Evolutionary conservation across 108 stramenopile genomes (phyloP).

Genomic region (Pinguiococcus pyrenoidosus): DNA sequence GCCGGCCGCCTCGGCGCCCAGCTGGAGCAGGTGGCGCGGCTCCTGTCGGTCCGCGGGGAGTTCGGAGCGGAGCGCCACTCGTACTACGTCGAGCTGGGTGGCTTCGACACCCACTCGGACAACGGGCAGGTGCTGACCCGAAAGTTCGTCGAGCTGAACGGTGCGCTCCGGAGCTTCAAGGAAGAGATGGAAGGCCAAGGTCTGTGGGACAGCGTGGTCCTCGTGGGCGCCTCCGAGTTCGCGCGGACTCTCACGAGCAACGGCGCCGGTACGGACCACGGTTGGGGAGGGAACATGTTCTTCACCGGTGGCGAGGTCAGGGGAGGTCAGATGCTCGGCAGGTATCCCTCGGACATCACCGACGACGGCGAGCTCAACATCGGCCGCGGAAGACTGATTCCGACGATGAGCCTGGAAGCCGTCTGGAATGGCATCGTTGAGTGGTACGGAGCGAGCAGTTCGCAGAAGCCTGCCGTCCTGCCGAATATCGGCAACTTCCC

Average conservation of each 20-base stretch:
- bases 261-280: constrained; percentile 56
- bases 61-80: constrained; percentile 57
- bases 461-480: not conserved
- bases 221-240: constrained; percentile 52
- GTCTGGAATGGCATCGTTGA: constrained; percentile 40
- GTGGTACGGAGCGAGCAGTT: constrained; percentile 36
- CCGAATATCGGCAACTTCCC: constrained; percentile 6
- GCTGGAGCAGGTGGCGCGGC: not conserved
- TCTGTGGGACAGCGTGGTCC: too few species aligned
- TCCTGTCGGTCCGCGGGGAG: not conserved
- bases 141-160: constrained; percentile 36
- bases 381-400: constrained; percentile 48
- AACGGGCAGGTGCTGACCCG: constrained; percentile 12
- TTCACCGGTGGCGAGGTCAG: constrained; percentile 35
- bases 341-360: constrained; percentile 18
- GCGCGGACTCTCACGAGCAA: constrained; percentile 48
- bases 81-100: constrained; percentile 43
- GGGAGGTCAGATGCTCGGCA: constrained; percentile 32
- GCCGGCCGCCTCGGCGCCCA: not conserved
- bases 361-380: not conserved
- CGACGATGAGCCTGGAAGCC: constrained; percentile 49
- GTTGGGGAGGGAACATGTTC: constrained; percentile 48
- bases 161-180: constrained; percentile 31
- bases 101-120: constrained; percentile 46
- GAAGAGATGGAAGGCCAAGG: constrained; percentile 42